Evolutionary conservation across 192 early-diverging fungal species (phyloP), one percentile per base, ranked within the genome.

Genomic region (Coemansia sp.): DNA sequence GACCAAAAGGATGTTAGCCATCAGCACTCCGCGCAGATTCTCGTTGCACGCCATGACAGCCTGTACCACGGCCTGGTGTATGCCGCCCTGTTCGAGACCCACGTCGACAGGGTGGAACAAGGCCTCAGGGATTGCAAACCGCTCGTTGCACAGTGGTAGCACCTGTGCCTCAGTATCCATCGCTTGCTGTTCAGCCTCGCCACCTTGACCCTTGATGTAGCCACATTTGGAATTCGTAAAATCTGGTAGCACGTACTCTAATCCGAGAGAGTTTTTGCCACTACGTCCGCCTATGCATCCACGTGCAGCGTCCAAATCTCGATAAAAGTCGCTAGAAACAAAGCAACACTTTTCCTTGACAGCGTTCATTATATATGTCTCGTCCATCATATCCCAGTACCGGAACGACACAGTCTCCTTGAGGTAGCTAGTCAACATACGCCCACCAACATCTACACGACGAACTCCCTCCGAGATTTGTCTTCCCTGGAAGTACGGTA

Each of bases 101-200:
- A 99, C 76, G 81, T 97, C 88, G 15, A 87, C 88, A 31, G 97
- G 97, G 79, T 98, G 90, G 90, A 99, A 98, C 78, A 99, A 89
- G 55, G 95, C 94, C 77, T 99, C 97, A 53, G 96, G 96, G 69
- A 92, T 88, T 78, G 94, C 92, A 88, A 97, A 98, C 76, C 96
- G 92, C 88, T 99, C 96, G 87, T 94, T 97, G 58, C 94, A 92
- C 68, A 99, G 91, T 64, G 95, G 97, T 83, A 99, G 90, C 67
- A 97, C 90, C 84, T 99, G 95, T 10, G 34, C 64, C 41, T 43
- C 68, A 15, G 27, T 44, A 71, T 95, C 95, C 58, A 91, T 33
- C 71, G 63, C 46, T 34, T 5, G 50, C 36, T 62, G 15, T 41
- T 52, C 49, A 6, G 29, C 50, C 6, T 18, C 13, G 18, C 46